Percentiles rank a stretch among this genome's conserved stretches.
These are phyloP conservation scores for Hondaea fermentalgiana DNA, from an alignment of 108 stramenopile genomes.

Conservation along the genomic window DNA sequence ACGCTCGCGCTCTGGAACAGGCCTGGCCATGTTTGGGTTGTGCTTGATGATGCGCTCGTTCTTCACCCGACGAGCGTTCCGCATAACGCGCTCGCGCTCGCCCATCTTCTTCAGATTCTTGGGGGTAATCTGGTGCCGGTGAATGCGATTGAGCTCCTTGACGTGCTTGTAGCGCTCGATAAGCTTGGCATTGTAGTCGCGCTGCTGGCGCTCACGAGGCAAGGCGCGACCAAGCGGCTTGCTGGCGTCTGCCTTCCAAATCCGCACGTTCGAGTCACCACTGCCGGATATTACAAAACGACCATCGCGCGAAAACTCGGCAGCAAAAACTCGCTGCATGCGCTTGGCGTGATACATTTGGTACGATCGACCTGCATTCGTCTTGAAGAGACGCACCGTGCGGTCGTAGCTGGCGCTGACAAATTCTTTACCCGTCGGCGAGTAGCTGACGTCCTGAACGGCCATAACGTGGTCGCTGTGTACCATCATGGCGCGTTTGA, in stretches of 20 bases:
- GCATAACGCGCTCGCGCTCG: slow-evolving; percentile 43
- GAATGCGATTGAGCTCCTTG: slow-evolving; percentile 82
- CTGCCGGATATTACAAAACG: slow-evolving; percentile 83
- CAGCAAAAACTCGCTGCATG: slow-evolving; percentile 95
- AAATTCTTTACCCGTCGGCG: slow-evolving; percentile 93
- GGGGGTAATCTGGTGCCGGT: slow-evolving; percentile 72
- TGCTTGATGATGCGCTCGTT: neutral
- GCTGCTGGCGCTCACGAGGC: slow-evolving; percentile 58
- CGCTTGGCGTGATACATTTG: slow-evolving; percentile 95
- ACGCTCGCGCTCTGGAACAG: neutral
- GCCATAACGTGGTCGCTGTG: slow-evolving; percentile 96
- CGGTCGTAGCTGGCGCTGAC: slow-evolving; percentile 86
- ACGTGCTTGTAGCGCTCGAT: slow-evolving; percentile 58
- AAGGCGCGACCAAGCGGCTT: slow-evolving; percentile 76
- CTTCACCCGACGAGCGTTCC: neutral
- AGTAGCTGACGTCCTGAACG: slow-evolving; percentile 81
- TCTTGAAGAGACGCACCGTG: slow-evolving; percentile 79
- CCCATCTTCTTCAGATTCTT: slow-evolving; percentile 85
- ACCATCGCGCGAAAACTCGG: slow-evolving; percentile 81
- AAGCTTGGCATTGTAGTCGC: slow-evolving; percentile 62
- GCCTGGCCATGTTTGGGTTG: neutral
- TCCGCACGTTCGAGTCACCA: slow-evolving; percentile 90
- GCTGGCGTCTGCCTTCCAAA: slow-evolving; percentile 90
- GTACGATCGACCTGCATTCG: slow-evolving; percentile 50
- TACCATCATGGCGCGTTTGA: slow-evolving; percentile 68